Percentiles rank a stretch among this genome's conserved stretches.
phyloP scores from a whole-genome alignment of 768 basidiomycete species.

The Macrolepiota fuliginosa region DNA sequence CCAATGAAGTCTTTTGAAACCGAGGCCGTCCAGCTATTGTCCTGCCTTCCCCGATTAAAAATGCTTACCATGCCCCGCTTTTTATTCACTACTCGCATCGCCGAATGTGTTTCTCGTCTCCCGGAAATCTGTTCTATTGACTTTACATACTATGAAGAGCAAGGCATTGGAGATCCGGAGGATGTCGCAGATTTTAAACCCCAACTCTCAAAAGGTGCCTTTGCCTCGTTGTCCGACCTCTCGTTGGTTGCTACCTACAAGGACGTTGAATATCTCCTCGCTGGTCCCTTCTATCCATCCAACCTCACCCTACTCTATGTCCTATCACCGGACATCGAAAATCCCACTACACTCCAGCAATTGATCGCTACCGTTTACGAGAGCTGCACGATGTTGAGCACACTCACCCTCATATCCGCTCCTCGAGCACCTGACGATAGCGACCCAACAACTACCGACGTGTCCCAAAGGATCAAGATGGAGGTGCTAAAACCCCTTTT shows the following conservation, averaged over 20 bases:
- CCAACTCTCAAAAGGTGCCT: conserved; percentile 6
- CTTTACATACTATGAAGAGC: conserved; percentile 7
- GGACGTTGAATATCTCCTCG: conserved; percentile 2
- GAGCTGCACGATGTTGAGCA: conserved; percentile 6
- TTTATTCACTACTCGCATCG: conserved; percentile 2
- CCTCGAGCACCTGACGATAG: not conserved
- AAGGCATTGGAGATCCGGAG: conserved; percentile 1
- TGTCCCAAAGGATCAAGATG: conserved; percentile 14
- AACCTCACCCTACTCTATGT: conserved; percentile 4
- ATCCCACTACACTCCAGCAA: not conserved
- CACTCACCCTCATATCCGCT: not conserved
- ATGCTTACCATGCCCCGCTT: conserved; percentile 13
- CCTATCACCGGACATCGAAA: not conserved
- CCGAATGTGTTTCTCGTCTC: conserved; percentile 5
- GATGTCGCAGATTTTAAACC: conserved; percentile 2
- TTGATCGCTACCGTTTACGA: conserved; percentile 6
- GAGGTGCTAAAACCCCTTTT: conserved; percentile 26
- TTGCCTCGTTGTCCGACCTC: conserved; percentile 7
- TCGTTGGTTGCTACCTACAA: conserved; percentile 2
- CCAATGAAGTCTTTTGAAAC: conserved; percentile 1
- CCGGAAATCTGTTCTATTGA: conserved; percentile 11
- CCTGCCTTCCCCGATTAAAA: conserved; percentile 2
- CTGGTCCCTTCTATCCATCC: conserved; percentile 2
- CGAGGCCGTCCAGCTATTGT: conserved; percentile 1
- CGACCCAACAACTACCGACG: not conserved